Percentiles rank a stretch among this genome's conserved stretches.
Conservation (phyloP, 306 rosid species). For the Medicago lupulina region DNA sequence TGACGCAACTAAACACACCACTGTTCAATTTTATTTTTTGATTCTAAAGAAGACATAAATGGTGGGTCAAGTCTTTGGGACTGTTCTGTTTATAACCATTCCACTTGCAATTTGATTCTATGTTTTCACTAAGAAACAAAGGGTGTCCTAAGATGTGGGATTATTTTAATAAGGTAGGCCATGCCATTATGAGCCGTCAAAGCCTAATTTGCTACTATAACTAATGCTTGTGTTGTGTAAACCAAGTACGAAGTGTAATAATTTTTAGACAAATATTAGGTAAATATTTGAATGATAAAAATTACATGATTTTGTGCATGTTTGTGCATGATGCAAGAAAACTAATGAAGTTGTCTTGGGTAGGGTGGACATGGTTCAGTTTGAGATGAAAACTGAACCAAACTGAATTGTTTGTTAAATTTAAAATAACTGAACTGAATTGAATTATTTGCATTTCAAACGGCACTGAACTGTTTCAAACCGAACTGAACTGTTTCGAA, state of each 20-base stretch:
- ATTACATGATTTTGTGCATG: neutral
- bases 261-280: neutral
- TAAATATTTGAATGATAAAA: no score
- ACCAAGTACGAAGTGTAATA: neutral
- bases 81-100: conserved; percentile 12
- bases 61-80: conserved; percentile 37
- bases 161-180: conserved; percentile 41
- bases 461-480: no score
- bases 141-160: conserved; percentile 47
- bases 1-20: conserved; percentile 31
- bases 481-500: no score
- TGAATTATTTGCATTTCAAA: no score
- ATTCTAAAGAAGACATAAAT: conserved; percentile 24
- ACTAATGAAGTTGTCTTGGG: neutral
- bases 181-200: conserved; percentile 44
- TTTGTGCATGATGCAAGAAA: neutral
- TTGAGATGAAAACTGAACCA: no score
- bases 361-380: no score
- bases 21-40: conserved; percentile 37
- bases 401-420: no score
- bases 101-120: conserved; percentile 34
- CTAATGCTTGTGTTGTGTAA: conserved; percentile 19
- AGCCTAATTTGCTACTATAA: conserved; percentile 29
- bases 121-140: conserved; percentile 40
- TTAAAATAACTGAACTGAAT: no score